phyloP scores from a whole-genome alignment of 75 land plant species.

The Cupressus sempervirens region DNA sequence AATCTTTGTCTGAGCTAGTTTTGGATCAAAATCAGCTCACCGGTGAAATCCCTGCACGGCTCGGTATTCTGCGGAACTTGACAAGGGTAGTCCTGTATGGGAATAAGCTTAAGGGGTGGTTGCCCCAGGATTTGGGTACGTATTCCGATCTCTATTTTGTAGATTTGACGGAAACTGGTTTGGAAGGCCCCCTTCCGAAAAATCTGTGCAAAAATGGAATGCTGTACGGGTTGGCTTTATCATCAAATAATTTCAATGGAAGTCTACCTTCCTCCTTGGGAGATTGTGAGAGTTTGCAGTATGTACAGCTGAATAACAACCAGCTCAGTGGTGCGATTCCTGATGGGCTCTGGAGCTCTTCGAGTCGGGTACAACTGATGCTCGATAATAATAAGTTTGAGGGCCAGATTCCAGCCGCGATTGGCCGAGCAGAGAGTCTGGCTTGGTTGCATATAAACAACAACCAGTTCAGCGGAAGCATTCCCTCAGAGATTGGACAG shows the following conservation, averaged over 20 bases:
- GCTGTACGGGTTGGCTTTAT: conserved; percentile 48
- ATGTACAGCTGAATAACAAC: conserved; percentile 47
- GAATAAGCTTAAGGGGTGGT: conserved; percentile 38
- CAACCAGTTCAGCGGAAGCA: conserved; percentile 39
- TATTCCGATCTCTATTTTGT: conserved; percentile 36
- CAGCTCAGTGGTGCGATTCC: conserved; percentile 54
- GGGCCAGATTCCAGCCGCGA: conserved; percentile 42
- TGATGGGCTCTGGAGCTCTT: conserved; percentile 47
- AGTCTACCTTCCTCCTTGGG: conserved; percentile 43
- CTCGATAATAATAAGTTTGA: conserved; percentile 40
- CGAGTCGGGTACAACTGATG: conserved; percentile 39
- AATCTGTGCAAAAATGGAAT: conserved; percentile 38
- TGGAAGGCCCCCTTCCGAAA: conserved; percentile 57
- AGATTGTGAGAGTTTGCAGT: conserved; percentile 42
- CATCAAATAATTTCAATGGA: conserved; percentile 55
- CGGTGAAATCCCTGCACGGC: conserved; percentile 41
- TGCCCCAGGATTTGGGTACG: conserved; percentile 46
- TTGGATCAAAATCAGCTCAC: conserved; percentile 48
- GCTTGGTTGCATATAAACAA: conserved; percentile 3
- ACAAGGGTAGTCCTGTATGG: conserved; percentile 30
- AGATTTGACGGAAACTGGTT: conserved; percentile 45
- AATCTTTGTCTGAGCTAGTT: conserved; percentile 39
- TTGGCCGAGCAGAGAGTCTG: conserved; percentile 33
- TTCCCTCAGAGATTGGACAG: conserved; percentile 48
- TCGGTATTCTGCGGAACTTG: conserved; percentile 37